Percentiles rank a stretch among this genome's conserved stretches.
Evolutionary conservation across 768 basidiomycete species (phyloP).

Genomic region (Dacryopinax primogenitus): DNA sequence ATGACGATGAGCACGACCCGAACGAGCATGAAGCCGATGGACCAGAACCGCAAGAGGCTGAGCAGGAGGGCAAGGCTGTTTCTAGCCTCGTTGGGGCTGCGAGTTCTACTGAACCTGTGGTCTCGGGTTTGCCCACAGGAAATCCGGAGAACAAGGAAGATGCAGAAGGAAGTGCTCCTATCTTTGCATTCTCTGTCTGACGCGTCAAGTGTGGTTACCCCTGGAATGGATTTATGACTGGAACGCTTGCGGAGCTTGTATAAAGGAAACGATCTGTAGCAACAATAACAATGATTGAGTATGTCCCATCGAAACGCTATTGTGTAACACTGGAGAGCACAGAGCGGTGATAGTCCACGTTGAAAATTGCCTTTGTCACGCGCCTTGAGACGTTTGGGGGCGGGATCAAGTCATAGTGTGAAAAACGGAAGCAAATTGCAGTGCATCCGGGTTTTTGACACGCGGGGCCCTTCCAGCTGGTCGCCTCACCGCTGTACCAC

Average conservation of each 20-base stretch:
- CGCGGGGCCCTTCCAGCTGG: not conserved
- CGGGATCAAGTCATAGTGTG: slow-evolving; percentile 7
- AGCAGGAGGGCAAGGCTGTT: not conserved
- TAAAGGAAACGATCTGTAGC: not conserved
- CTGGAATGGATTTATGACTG: not conserved
- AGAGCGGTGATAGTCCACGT: not conserved
- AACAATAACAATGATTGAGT: not conserved
- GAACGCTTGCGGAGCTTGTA: not conserved
- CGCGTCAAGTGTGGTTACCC: slow-evolving; percentile 3
- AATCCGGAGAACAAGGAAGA: not conserved
- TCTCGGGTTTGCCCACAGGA: not conserved
- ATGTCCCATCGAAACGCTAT: not conserved
- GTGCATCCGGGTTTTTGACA: slow-evolving; percentile 9
- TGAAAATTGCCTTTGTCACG: not conserved
- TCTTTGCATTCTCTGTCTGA: not conserved
- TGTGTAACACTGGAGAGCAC: not conserved
- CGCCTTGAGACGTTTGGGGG: not conserved
- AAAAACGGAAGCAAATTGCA: slow-evolving; percentile 4
- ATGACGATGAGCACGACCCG: not conserved
- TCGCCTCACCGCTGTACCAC: slow-evolving; percentile 4
- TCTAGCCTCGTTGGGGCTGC: not conserved
- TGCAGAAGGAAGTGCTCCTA: not conserved
- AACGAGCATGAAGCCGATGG: not conserved
- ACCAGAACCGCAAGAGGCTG: not conserved
- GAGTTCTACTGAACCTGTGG: not conserved